A percentile compares a stretch with the other conserved stretches of the same genome.
phyloP scores from a whole-genome alignment of 805 yeast genomes.

The Cyberlindnera mississippiensis region DNA sequence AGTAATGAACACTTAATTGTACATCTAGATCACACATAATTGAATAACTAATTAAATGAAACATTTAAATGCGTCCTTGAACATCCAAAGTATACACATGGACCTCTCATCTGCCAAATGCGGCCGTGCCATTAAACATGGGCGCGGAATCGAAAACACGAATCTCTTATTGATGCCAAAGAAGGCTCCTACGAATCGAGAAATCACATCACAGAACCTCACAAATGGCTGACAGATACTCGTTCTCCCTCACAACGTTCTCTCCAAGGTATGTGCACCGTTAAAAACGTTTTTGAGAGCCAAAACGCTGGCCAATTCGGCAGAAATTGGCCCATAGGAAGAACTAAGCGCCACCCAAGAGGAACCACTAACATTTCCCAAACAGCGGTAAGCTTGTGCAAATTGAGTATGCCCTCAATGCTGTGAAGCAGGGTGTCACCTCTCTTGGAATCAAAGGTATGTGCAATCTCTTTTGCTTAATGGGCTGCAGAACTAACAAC shows the following conservation, averaged over 20 bases:
- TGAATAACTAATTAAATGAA: no score
- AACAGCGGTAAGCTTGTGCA: constrained; percentile 92
- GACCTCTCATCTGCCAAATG: no score
- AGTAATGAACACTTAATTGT: no score
- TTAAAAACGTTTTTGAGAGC: background rate
- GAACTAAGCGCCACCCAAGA: background rate
- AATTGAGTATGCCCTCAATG: constrained; percentile 95
- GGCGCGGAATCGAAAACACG: background rate
- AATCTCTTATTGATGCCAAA: background rate
- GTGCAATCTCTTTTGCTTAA: background rate
- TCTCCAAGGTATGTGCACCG: constrained; percentile 71
- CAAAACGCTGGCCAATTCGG: background rate
- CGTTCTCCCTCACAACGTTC: constrained; percentile 94
- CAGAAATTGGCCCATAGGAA: background rate
- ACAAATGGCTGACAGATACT: constrained; percentile 95
- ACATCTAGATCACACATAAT: no score
- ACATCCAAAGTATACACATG: no score
- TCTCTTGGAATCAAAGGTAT: constrained; percentile 75
- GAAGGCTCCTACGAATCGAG: no score
- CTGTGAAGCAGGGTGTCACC: constrained; percentile 97
- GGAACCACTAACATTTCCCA: constrained; percentile 10
- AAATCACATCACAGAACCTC: no score
- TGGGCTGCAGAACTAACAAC: background rate
- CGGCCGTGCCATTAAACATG: no score
- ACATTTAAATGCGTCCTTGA: no score